Evolutionary conservation across 257 asterid species (phyloP).

Genomic region (Solanum neorickii): DNA sequence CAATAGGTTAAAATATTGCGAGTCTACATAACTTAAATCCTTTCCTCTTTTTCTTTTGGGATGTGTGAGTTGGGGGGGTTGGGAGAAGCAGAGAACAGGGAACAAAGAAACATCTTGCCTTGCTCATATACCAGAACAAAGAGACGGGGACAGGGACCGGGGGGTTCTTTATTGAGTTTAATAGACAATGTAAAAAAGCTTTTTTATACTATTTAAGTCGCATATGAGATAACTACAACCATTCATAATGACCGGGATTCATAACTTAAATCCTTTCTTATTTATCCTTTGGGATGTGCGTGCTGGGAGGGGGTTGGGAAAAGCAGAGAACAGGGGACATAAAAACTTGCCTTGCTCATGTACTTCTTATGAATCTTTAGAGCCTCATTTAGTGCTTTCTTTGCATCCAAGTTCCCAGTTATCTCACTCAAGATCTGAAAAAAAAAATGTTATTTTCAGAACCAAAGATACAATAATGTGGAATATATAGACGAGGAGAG

Average conservation of each 20-base stretch:
- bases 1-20: neutral
- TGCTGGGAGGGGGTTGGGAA: neutral
- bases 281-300: neutral
- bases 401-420: constrained; percentile 90
- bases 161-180: neutral
- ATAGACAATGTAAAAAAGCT: neutral
- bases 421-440: constrained; percentile 73
- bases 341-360: constrained; percentile 58
- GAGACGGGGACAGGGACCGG: neutral
- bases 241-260: neutral
- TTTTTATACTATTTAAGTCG: neutral
- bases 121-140: neutral
- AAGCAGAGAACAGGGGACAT: neutral
- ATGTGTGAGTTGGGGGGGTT: neutral
- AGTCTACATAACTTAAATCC: neutral
- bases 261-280: neutral
- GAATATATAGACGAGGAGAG: neutral
- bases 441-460: neutral
- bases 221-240: neutral
- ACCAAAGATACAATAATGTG: neutral
- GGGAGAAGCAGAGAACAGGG: neutral
- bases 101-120: neutral
- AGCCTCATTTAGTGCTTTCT: constrained; percentile 67
- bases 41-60: neutral
- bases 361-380: constrained; percentile 72